These are phyloP conservation scores for Kandelia obovata DNA, from an alignment of 345 rosid genomes.

Conservation along the genomic window DNA sequence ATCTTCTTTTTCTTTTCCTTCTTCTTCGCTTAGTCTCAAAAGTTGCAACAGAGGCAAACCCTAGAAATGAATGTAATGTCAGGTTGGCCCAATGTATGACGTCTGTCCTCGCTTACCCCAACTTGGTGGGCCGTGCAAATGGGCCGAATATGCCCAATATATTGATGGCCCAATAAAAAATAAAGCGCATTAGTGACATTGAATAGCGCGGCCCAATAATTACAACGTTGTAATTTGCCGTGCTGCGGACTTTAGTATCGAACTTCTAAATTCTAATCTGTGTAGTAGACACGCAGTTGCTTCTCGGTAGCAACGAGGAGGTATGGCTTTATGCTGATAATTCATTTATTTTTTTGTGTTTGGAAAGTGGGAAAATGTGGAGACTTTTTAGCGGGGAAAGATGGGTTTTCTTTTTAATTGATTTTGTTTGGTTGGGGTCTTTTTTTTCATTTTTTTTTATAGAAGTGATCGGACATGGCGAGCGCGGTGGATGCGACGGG, in stretches of 20 bases:
- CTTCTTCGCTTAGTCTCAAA: no score
- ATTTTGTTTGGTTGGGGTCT: neutral
- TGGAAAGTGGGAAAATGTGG: conserved; percentile 11
- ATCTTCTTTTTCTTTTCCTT: neutral
- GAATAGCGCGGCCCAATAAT: no score
- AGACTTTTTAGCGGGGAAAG: neutral
- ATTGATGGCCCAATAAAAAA: no score
- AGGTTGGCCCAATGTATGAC: no score
- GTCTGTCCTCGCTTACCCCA: no score
- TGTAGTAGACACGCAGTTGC: neutral
- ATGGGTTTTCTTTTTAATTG: neutral
- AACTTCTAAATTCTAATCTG: neutral
- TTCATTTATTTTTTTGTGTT: conserved; percentile 2
- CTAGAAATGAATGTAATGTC: no score
- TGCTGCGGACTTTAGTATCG: neutral
- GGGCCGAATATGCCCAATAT: no score
- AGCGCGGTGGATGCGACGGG: conserved; percentile 66
- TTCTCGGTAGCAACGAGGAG: conserved; percentile 3
- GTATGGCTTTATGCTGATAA: neutral
- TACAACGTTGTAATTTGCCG: no score
- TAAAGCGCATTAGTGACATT: no score
- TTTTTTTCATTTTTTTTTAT: neutral
- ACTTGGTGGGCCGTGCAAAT: no score
- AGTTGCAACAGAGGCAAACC: no score
- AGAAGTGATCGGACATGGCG: conserved; percentile 47